These are phyloP conservation scores for Fomitopsis palustris DNA, from an alignment of 1,284 basidiomycete genomes.

Conservation along the genomic window DNA sequence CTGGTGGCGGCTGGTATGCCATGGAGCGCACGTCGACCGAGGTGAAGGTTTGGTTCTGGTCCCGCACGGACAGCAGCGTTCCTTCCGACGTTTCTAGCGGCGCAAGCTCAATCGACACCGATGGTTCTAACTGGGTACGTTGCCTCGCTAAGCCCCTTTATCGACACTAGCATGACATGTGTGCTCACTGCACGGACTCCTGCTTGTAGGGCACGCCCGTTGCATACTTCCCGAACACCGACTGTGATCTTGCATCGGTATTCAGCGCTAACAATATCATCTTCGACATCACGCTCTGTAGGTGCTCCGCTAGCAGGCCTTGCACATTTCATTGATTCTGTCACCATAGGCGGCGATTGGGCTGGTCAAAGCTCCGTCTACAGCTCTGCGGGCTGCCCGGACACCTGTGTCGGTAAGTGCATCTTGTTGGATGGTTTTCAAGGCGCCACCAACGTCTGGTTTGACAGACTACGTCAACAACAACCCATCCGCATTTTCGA, in stretches of 20 bases:
- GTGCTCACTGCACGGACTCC: neutral
- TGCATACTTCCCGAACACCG: slow-evolving; percentile 53
- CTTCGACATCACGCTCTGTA: slow-evolving; percentile 50
- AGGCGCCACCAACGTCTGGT: neutral
- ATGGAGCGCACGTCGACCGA: slow-evolving; percentile 41
- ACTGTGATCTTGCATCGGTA: slow-evolving; percentile 45
- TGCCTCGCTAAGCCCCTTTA: neutral
- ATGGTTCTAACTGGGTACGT: slow-evolving; percentile 43
- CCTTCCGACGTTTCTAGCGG: slow-evolving; percentile 42
- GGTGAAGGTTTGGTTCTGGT: slow-evolving; percentile 54
- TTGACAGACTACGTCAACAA: slow-evolving; percentile 37
- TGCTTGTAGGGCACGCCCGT: slow-evolving; percentile 44
- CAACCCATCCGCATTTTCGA: slow-evolving; percentile 41
- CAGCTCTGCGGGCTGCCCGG: slow-evolving; percentile 42
- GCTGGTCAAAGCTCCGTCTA: slow-evolving; percentile 44
- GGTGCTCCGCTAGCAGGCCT: neutral
- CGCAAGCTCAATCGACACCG: slow-evolving; percentile 34
- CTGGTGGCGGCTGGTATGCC: slow-evolving; percentile 58
- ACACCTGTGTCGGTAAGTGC: slow-evolving; percentile 43
- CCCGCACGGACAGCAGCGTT: slow-evolving; percentile 33
- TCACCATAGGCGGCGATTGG: slow-evolving; percentile 44
- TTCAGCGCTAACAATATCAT: slow-evolving; percentile 60
- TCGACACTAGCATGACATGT: neutral
- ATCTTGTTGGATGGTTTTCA: neutral
- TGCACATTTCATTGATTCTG: neutral